Percentiles rank a stretch among this genome's conserved stretches.
phyloP scores from a whole-genome alignment of 306 rosid genomes.

The Casuarina equisetifolia region DNA sequence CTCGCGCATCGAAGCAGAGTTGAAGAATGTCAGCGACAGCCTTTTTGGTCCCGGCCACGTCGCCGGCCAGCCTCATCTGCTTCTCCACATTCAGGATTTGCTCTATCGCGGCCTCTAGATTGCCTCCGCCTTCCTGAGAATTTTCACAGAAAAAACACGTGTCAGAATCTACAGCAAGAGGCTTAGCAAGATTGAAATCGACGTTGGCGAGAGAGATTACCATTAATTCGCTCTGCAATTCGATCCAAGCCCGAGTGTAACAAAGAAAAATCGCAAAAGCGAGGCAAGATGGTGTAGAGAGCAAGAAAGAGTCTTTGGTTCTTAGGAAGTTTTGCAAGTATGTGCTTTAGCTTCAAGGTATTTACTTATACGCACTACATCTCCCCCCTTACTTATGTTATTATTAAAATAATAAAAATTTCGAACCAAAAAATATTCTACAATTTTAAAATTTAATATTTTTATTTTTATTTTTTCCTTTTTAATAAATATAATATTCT shows the following conservation, averaged over 20 bases:
- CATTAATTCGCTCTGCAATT: not conserved
- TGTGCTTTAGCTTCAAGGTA: not conserved
- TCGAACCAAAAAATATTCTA: too few relatives aligned
- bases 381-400: too few relatives aligned
- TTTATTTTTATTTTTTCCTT: too few relatives aligned
- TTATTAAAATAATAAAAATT: too few relatives aligned
- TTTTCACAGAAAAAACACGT: not conserved
- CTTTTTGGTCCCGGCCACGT: constrained; percentile 76
- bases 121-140: constrained; percentile 59
- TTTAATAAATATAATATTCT: too few relatives aligned
- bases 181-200: not conserved
- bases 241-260: not conserved
- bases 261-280: not conserved
- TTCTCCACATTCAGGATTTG: constrained; percentile 80
- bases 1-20: constrained; percentile 80
- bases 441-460: too few relatives aligned
- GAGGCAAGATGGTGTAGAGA: not conserved
- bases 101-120: constrained; percentile 64
- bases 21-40: constrained; percentile 76
- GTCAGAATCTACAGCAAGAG: not conserved
- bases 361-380: not conserved
- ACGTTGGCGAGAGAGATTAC: not conserved
- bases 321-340: not conserved
- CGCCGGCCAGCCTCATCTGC: constrained; percentile 80
- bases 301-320: not conserved